These are phyloP conservation scores for Chrysanthemum makinoi DNA, from an alignment of 129 eudicot species.

Conservation along the genomic window DNA sequence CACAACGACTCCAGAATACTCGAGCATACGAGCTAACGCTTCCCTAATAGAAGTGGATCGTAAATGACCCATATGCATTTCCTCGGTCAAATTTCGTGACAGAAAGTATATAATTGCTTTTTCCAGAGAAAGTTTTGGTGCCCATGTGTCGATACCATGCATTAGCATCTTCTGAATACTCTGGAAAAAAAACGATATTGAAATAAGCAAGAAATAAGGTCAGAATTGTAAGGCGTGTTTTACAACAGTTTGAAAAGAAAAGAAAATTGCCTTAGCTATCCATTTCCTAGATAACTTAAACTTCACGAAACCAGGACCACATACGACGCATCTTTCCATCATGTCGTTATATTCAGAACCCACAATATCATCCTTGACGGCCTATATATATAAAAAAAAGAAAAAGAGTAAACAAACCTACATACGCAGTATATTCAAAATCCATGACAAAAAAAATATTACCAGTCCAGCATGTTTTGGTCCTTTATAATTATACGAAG, in stretches of 20 bases:
- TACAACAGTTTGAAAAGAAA: too few relatives aligned
- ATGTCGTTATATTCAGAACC: too few relatives aligned
- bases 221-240: neutral
- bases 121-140: neutral
- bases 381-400: neutral
- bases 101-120: neutral
- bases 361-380: neutral
- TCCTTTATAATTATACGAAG: neutral
- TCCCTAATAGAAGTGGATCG: neutral
- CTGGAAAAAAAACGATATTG: neutral
- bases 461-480: neutral
- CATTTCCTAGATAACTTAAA: too few relatives aligned
- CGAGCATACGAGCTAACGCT: neutral
- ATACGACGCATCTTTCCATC: too few relatives aligned
- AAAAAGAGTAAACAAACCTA: neutral
- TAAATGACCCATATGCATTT: neutral
- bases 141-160: neutral
- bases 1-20: slow-evolving; percentile 1
- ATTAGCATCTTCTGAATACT: neutral
- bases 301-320: too few relatives aligned
- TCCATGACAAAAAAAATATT: neutral
- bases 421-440: neutral
- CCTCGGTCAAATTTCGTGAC: neutral
- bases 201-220: neutral
- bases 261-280: neutral